These are phyloP conservation scores for Tetradesmus obliquus DNA, from an alignment of 139 green algal genomes.

Conservation along the genomic window DNA sequence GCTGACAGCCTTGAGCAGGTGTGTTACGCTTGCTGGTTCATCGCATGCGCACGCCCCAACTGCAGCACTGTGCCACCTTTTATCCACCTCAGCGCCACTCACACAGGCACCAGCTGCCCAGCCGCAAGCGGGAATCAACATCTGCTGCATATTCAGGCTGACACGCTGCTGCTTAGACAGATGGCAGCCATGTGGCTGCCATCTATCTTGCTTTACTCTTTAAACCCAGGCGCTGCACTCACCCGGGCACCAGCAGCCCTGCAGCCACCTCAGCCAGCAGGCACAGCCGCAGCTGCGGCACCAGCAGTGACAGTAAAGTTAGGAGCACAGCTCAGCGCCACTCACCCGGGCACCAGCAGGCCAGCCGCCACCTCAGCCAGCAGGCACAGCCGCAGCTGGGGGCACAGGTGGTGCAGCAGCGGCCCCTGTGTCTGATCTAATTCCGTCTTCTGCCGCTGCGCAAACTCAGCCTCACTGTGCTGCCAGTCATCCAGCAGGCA, in stretches of 20 bases:
- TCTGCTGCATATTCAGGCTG: too few species aligned
- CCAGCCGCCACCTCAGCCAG: slow-evolving; percentile 30
- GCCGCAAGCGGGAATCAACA: background rate
- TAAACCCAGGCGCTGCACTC: too few species aligned
- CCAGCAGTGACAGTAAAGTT: too few species aligned
- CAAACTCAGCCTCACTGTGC: background rate
- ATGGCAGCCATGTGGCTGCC: background rate
- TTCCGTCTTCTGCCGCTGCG: background rate
- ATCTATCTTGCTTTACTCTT: background rate
- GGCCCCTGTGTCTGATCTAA: background rate
- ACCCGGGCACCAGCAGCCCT: too few species aligned
- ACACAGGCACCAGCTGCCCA: background rate
- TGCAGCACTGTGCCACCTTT: too few species aligned
- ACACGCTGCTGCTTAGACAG: too few species aligned
- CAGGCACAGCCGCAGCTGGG: background rate
- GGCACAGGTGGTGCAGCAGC: background rate
- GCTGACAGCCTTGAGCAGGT: too few species aligned
- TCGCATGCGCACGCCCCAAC: too few species aligned
- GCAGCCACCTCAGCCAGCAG: background rate
- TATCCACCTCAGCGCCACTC: too few species aligned
- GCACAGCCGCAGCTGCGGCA: background rate
- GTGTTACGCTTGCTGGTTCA: too few species aligned
- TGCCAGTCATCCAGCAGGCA: background rate
- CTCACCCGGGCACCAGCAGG: slow-evolving; percentile 19
- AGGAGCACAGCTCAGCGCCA: background rate